Percentiles rank a stretch among this genome's conserved stretches.
These are phyloP conservation scores for Filosporella fistucella DNA, from an alignment of 495 filamentous ascomycete species.

Conservation along the genomic window DNA sequence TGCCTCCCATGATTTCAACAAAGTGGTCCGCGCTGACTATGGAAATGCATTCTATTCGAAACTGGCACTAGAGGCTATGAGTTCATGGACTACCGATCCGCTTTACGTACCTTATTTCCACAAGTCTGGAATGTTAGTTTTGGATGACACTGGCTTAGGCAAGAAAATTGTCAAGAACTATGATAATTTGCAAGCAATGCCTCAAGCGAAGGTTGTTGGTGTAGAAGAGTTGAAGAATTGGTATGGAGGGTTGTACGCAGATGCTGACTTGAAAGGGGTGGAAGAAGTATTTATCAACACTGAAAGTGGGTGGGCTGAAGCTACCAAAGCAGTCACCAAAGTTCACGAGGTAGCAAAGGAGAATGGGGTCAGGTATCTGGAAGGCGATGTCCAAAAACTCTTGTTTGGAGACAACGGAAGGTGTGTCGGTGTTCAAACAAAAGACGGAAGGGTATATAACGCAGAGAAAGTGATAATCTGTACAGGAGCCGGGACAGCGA, in stretches of 20 bases:
- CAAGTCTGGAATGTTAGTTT: slow-evolving; percentile 50
- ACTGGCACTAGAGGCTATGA: slow-evolving; percentile 52
- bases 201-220: slow-evolving; percentile 33
- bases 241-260: slow-evolving; percentile 46
- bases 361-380: slow-evolving; percentile 37
- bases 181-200: slow-evolving; percentile 36
- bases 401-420: slow-evolving; percentile 4
- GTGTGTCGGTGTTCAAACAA: slow-evolving; percentile 37
- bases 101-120: slow-evolving; percentile 52
- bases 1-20: slow-evolving; percentile 65
- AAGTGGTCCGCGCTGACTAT: slow-evolving; percentile 65
- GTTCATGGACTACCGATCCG: slow-evolving; percentile 44
- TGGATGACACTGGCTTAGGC: slow-evolving; percentile 40
- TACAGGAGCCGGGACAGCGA: slow-evolving; percentile 56
- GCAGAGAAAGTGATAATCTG: slow-evolving; percentile 48
- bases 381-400: slow-evolving; percentile 10
- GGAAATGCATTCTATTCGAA: slow-evolving; percentile 49
- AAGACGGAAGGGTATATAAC: slow-evolving; percentile 31
- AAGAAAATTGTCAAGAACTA: slow-evolving; percentile 45
- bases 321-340: slow-evolving; percentile 43
- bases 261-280: slow-evolving; percentile 43
- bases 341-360: slow-evolving; percentile 41
- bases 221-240: slow-evolving; percentile 39
- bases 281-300: slow-evolving; percentile 35
- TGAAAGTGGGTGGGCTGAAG: slow-evolving; percentile 59